Evolutionary conservation across 495 filamentous ascomycete genomes (phyloP), one percentile per base, ranked within the genome.

Genomic region (Lindgomyces ingoldianus): DNA sequence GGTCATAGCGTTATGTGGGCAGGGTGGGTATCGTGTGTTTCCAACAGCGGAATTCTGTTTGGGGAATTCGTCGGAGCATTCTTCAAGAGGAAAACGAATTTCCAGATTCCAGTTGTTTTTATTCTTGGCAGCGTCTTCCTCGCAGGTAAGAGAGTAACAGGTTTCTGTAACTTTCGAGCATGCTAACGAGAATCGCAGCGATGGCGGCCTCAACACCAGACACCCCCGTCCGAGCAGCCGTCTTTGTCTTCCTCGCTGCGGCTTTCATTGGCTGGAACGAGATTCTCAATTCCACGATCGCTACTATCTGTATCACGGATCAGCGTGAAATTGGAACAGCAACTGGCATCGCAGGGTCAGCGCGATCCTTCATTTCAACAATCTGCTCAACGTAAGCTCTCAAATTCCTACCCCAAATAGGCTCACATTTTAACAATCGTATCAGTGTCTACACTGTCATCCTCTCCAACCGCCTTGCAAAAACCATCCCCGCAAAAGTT

Each of bases 241-340:
- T 64, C 36, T 60, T 69, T 48, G 60, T 69, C 47, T 69, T 69
- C 49, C 22, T 60, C 18, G 54, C 50, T 26, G 61, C 56, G n/a
- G 36, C 52, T 16, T 70, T 70, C 67, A 70, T 65, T 57, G 62
- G 67, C 62, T 70, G 52, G 54, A 65, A 62, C 42, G 67, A 70
- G 39, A 62, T 66, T 41, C 42, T 65, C 2, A 64, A 62, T 33
- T 62, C 51, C 18, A 27, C 56, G 12, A 41, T 62, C 25, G 54
- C 62, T 6, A 70, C 60, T 11, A 67, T 67, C 30, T 48, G 39
- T 51, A 67, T 67, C 42, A 39, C 51, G 12, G 64, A 62, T 53
- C 64, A 67, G 24, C 50, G 64, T 0, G 50, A 62, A 58, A 67
- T 67, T 4, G 64, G 64, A 3, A 62, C 64, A 4, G 64, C 64